Evolutionary conservation across 768 basidiomycete genomes (phyloP), one percentile per base, ranked within the genome.

Genomic region (Mycena epipterygia): DNA sequence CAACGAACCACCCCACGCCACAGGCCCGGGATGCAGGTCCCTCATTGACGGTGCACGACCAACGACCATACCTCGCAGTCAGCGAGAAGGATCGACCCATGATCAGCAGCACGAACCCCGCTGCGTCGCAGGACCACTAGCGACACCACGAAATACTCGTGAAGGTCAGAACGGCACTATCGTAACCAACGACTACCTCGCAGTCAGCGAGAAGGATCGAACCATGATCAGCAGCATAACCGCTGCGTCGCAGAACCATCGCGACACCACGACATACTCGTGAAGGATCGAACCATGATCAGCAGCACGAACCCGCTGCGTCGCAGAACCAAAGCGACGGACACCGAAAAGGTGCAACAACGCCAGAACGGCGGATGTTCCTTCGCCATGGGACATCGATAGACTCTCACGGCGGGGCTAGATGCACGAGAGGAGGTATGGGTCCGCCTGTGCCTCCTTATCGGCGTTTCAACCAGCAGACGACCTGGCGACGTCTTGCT

Each of bases 381-480:
- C 32, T 44, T 48, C 64, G 64, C 64, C 64, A 46, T 19, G 55
- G n/a, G 52, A 23, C 55, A 57, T 57, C 37, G 64, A 46, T 51
- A 37, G 55, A 39, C 59, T 61, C 59, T 52, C 41, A 52, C 59
- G 67, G n/a, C 42, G 59, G 67, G 44, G 44, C 42, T 19, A 44
- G 58, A 41, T 29, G 44, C 19, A 59, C 58, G 58, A 59, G 42
- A 11, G 58, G 58, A 12, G 58, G 44, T 25, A 12, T n/a, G 17
- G 58, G 58, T 60, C 58, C 44, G 58, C 42, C 58, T 48, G 42
- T 25, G 44, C 30, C 19, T 44, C 58, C 39, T 52, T 68, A 62
- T 68, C 67, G 67, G 44, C 44, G 42, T 29, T 35, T 56, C 61
- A 56, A 5, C 55, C 41, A 9, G 68, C 61, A 32, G 48, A 42